phyloP scores from a whole-genome alignment of 805 yeast species.

The Sugiyamaella mastotermitis region DNA sequence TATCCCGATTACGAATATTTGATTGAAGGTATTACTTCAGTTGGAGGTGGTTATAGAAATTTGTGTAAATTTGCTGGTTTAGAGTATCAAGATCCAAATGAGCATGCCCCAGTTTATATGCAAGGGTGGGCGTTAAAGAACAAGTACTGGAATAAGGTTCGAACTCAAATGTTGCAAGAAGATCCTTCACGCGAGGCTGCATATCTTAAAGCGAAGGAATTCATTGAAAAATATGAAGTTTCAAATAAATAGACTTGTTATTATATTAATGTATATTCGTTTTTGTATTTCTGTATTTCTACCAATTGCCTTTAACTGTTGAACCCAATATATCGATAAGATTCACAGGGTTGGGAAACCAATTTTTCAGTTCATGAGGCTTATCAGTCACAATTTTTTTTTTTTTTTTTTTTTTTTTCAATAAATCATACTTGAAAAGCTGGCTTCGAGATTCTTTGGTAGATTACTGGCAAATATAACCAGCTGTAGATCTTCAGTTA shows the following conservation, averaged over 20 bases:
- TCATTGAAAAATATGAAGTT: no score
- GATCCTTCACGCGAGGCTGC: no score
- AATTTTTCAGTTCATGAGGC: no score
- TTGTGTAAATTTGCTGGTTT: conserved; percentile 2
- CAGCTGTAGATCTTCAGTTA: neutral
- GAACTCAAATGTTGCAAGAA: neutral
- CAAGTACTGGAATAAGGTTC: neutral
- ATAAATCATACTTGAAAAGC: neutral
- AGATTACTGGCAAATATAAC: neutral
- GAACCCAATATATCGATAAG: no score
- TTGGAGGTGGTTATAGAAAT: conserved; percentile 8
- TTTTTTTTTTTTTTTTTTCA: conserved; percentile 2
- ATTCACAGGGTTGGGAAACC: no score
- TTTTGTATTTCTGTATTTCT: no score
- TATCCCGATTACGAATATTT: conserved; percentile 9
- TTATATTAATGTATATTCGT: no score
- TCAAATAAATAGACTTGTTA: no score
- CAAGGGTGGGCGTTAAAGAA: conserved; percentile 2
- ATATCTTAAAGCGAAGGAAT: no score
- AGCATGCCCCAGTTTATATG: neutral
- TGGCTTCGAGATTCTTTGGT: neutral
- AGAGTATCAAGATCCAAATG: neutral
- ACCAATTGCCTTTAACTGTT: no score
- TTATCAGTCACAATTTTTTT: no score
- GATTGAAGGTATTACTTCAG: conserved; percentile 3